These are phyloP conservation scores for Myxozyma kluyveri DNA, from an alignment of 805 yeast species.

Conservation along the genomic window DNA sequence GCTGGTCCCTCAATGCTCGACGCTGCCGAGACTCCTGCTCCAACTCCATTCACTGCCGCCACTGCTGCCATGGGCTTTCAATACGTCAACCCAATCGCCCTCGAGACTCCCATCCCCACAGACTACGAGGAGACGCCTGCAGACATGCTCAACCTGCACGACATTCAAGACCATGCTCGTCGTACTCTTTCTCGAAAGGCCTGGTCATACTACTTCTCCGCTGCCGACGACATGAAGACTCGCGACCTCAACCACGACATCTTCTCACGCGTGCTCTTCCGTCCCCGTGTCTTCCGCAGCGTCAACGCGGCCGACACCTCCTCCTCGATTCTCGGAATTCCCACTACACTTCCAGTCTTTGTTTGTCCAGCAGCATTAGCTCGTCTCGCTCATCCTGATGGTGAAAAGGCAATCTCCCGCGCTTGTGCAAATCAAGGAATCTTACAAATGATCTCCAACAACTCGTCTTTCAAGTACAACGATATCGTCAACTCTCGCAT, in stretches of 20 bases:
- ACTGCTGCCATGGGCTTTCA: neutral
- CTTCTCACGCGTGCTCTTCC: slow-evolving; percentile 45
- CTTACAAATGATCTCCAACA: slow-evolving; percentile 50
- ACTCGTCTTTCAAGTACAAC: slow-evolving; percentile 44
- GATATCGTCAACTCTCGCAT: slow-evolving; percentile 43
- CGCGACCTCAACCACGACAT: slow-evolving; percentile 46
- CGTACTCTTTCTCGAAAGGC: slow-evolving; percentile 72
- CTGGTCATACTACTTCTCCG: slow-evolving; percentile 70
- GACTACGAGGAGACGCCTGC: slow-evolving; percentile 19
- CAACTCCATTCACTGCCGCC: slow-evolving; percentile 2
- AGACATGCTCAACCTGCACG: slow-evolving; percentile 59
- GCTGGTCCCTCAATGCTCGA: neutral
- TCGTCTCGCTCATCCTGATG: slow-evolving; percentile 45
- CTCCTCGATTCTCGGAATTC: slow-evolving; percentile 51
- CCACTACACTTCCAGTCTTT: slow-evolving; percentile 47
- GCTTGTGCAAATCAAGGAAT: slow-evolving; percentile 45
- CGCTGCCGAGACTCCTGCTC: neutral
- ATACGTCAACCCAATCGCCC: neutral
- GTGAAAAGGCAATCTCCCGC: slow-evolving; percentile 44
- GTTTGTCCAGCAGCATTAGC: slow-evolving; percentile 51
- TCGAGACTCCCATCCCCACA: slow-evolving; percentile 6
- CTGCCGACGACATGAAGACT: slow-evolving; percentile 51
- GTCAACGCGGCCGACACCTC: slow-evolving; percentile 44
- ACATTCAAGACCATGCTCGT: slow-evolving; percentile 83
- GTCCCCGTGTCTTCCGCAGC: slow-evolving; percentile 45